Base-by-base conservation (phyloP, 163 green algal genomes). In the Dunaliella salina region DNA sequence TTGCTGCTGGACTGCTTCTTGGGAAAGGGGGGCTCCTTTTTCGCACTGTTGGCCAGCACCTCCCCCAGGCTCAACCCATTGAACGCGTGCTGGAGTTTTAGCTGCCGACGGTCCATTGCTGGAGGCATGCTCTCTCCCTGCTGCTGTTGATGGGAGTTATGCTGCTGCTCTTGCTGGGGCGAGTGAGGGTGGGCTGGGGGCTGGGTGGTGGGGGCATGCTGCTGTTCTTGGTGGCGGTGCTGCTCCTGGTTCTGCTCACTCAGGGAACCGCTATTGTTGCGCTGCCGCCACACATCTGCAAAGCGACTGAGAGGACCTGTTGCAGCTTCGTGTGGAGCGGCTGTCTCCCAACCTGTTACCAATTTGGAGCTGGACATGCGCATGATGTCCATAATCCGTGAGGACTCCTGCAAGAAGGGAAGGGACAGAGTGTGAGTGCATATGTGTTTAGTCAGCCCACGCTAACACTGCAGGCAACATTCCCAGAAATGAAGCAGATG, bases 301-400 rank as follows among this genome's bases (percentile, higher is more conserved):
- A 75, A 75, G 1, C 63, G 63, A 12, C 63, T 75, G 63, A 75
- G 63, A 26, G 63, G 63, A 29, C 63, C 63, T 1, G 24, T 75
- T 26, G 63, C 63, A 8, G 63, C 63, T 12, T 75, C 63, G 11
- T 75, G 63, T 75, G 63, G 63, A 26, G 63, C 22, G 22, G 63
- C 63, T 30, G 63, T 75, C 63, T 75, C 63, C 63, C 63, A 75
- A 29, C 63, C 63, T 75, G 63, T 29, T 30, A 15, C 20, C 8
- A 75, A 75, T 29, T 75, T 75, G 63, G 63, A 75, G 63, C 63
- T 75, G 63, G 63, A 75, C 63, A 75, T 75, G 63, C 63, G 63
- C 63, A 75, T 75, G 63, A 75, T 75, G 63, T 75, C 63, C 63
- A 75, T 15, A 12, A 75, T 75, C 63, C 63, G 63, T 75, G 63